A percentile compares a stretch with the other conserved stretches of the same genome.
These are phyloP conservation scores for Puccinia triticina DNA, from an alignment of 1,284 basidiomycete species.

Conservation along the genomic window DNA sequence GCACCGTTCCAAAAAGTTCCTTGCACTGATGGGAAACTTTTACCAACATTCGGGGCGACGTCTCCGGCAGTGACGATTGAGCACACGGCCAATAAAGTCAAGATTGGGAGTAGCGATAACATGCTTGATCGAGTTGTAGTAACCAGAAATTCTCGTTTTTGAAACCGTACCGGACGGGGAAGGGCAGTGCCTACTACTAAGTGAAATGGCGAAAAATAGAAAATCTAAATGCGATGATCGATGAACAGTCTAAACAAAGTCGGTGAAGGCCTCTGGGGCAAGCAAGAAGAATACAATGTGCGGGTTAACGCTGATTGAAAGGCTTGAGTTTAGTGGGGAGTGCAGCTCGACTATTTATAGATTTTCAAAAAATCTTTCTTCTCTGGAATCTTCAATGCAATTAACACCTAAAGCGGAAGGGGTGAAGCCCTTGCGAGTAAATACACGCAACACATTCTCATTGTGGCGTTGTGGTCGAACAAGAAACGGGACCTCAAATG, in stretches of 20 bases:
- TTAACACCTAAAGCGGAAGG: not conserved
- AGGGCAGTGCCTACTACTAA: not conserved
- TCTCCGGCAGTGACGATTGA: not conserved
- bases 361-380: not conserved
- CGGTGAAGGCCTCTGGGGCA: conserved; percentile 1
- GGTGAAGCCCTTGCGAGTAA: not conserved
- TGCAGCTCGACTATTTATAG: not conserved
- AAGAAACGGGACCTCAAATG: not conserved
- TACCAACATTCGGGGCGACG: not conserved
- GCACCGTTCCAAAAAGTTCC: conserved; percentile 25
- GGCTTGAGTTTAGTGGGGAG: not conserved
- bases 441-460: not conserved
- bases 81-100: not conserved
- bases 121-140: not conserved
- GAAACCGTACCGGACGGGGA: not conserved
- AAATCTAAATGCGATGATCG: not conserved
- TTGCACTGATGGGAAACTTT: not conserved
- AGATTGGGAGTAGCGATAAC: not conserved
- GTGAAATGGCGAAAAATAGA: not conserved
- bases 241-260: not conserved
- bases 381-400: too few relatives aligned
- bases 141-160: not conserved
- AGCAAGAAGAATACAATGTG: not conserved
- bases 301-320: not conserved
- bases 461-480: not conserved